phyloP scores from a whole-genome alignment of 208 protist species.

The Naegleria lovaniensis region DNA sequence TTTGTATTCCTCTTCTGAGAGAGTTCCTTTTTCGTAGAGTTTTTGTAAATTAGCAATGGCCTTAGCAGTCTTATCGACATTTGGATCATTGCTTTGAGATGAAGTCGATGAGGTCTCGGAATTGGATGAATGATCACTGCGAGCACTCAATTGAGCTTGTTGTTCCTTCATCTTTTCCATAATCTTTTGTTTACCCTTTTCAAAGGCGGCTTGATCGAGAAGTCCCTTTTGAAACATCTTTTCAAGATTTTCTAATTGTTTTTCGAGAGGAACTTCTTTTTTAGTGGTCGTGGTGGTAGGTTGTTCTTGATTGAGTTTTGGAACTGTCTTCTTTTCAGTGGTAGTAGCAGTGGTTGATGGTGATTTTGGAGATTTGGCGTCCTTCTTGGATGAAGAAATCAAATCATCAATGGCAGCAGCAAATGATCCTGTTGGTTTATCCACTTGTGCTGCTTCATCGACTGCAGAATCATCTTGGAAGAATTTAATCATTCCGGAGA shows the following conservation, averaged over 20 bases:
- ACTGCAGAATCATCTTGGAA: not conserved
- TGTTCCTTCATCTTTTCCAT: not conserved
- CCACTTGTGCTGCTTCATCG: not conserved
- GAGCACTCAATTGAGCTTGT: not conserved
- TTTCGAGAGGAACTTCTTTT: not conserved
- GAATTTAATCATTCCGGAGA: not conserved
- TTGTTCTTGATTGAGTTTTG: not conserved
- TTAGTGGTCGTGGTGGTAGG: not conserved
- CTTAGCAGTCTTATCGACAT: not conserved
- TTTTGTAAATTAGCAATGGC: not conserved
- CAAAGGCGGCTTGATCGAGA: not conserved
- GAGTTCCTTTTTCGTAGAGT: not conserved
- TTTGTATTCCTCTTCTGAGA: not conserved
- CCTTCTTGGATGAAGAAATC: not conserved
- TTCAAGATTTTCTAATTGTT: conserved; percentile 6
- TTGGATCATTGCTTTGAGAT: not conserved
- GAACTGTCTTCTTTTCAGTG: not conserved
- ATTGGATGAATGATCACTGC: not conserved
- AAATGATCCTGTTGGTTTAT: not conserved
- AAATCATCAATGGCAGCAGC: not conserved
- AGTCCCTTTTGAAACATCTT: not conserved
- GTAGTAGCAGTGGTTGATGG: not conserved
- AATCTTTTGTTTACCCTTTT: not conserved
- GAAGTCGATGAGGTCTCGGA: not conserved
- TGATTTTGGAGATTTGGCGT: not conserved